Evolutionary conservation across 2,329 filamentous ascomycete species (phyloP).

Genomic region (Alternaria infectoria): DNA sequence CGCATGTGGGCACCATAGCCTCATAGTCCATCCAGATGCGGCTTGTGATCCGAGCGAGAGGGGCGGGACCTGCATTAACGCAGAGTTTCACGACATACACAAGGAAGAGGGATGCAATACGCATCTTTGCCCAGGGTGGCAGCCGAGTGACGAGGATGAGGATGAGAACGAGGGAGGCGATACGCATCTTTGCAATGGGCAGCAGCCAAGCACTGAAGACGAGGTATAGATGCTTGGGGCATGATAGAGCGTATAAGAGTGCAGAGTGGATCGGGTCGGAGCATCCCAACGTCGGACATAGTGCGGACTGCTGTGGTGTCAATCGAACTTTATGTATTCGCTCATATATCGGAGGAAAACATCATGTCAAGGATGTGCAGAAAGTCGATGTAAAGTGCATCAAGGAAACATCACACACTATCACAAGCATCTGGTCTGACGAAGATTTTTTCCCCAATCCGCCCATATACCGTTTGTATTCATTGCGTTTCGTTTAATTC

Average conservation of each 20-base stretch:
- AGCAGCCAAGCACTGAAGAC: neutral
- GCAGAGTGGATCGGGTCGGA: neutral
- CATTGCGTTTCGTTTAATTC: slow-evolving; percentile 1
- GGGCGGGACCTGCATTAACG: neutral
- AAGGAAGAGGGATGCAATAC: neutral
- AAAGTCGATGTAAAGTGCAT: neutral
- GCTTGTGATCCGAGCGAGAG: too few relatives aligned
- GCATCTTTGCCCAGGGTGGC: neutral
- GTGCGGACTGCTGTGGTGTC: neutral
- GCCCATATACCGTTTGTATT: neutral
- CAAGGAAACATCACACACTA: neutral
- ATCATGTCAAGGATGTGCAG: neutral
- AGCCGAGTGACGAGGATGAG: neutral
- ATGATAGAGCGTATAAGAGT: neutral
- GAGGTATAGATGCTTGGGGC: neutral
- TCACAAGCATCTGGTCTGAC: neutral
- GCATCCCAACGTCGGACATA: neutral
- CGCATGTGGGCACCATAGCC: neutral
- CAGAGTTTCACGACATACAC: neutral
- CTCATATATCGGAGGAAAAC: neutral
- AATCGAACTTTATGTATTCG: neutral
- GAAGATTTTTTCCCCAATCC: neutral
- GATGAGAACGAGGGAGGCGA: neutral
- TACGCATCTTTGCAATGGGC: neutral
- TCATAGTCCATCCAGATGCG: neutral